Conservation (phyloP, 768 basidiomycete species). For the Kwoniella dejecticola region DNA sequence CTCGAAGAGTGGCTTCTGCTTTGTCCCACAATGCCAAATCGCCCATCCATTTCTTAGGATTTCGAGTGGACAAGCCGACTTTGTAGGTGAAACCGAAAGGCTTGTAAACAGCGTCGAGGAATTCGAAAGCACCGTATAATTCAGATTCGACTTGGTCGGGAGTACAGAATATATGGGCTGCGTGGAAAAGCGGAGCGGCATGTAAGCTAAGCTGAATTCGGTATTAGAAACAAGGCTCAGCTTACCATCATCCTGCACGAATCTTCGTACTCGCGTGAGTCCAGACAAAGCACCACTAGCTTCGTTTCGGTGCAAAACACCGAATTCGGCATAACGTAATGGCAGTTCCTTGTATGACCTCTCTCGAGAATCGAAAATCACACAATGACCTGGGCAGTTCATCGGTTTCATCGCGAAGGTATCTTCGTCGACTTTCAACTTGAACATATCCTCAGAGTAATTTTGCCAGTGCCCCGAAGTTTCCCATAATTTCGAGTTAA, state of each 20-base stretch:
- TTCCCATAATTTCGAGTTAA: conserved; percentile 93
- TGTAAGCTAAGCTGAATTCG: not conserved
- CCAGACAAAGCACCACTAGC: conserved; percentile 92
- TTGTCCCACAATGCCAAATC: conserved; percentile 83
- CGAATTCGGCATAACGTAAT: conserved; percentile 97
- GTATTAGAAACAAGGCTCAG: not conserved
- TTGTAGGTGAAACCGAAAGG: conserved; percentile 92
- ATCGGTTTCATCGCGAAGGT: conserved; percentile 95
- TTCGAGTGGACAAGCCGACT: conserved; percentile 88
- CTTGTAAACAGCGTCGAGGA: conserved; percentile 91
- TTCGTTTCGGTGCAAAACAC: conserved; percentile 94
- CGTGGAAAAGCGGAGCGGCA: not conserved
- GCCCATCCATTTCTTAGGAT: conserved; percentile 89
- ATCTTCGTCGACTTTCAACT: conserved; percentile 91
- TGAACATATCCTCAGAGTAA: conserved; percentile 98
- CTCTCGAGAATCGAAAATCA: conserved; percentile 93
- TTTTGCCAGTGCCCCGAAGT: conserved; percentile 98
- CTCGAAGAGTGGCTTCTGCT: conserved; percentile 64
- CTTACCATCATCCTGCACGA: conserved; percentile 88
- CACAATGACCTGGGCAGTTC: conserved; percentile 95
- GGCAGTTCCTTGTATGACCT: conserved; percentile 94
- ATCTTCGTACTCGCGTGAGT: conserved; percentile 86
- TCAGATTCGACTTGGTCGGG: conserved; percentile 85
- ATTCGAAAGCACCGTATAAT: conserved; percentile 84
- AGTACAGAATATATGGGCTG: conserved; percentile 93